Evolutionary conservation across 2,329 filamentous ascomycete genomes (phyloP).

Genomic region (Paraconiothyrium brasiliense): DNA sequence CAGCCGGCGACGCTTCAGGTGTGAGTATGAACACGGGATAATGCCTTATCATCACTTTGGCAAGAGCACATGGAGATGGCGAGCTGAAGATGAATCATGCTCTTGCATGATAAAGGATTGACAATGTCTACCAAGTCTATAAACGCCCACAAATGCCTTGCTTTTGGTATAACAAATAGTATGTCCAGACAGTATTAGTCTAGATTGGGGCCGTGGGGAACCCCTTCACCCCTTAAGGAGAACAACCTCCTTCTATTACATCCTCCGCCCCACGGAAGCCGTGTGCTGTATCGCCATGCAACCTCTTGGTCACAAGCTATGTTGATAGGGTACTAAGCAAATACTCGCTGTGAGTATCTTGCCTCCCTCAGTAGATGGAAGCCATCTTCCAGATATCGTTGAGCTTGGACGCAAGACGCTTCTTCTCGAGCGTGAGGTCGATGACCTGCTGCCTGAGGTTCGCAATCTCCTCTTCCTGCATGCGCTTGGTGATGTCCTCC

Average conservation of each 20-base stretch:
- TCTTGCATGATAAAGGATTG: not conserved
- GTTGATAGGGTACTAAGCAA: too few species aligned
- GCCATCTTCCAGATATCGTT: conserved; percentile 15
- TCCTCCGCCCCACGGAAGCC: not conserved
- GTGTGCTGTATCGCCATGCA: not conserved
- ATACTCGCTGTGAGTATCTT: not conserved
- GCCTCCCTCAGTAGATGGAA: conserved; percentile 3
- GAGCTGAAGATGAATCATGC: not conserved
- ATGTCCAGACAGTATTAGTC: not conserved
- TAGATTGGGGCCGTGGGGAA: not conserved
- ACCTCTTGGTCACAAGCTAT: not conserved
- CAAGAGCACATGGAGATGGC: not conserved
- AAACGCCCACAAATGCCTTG: conserved; percentile 1
- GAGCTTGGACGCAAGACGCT: conserved; percentile 10
- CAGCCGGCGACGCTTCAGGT: too few species aligned
- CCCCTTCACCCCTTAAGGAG: not conserved
- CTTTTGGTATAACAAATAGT: not conserved
- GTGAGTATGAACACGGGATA: too few species aligned
- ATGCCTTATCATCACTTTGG: not conserved
- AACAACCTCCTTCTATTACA: not conserved
- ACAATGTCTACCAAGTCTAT: conserved; percentile 6
- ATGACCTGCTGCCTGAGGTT: conserved; percentile 14
- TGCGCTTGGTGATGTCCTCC: conserved; percentile 7
- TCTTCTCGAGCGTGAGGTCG: conserved; percentile 13
- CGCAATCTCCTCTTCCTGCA: conserved; percentile 13